phyloP scores from a whole-genome alignment of 305 asterid genomes.

The Rubia balearica region DNA sequence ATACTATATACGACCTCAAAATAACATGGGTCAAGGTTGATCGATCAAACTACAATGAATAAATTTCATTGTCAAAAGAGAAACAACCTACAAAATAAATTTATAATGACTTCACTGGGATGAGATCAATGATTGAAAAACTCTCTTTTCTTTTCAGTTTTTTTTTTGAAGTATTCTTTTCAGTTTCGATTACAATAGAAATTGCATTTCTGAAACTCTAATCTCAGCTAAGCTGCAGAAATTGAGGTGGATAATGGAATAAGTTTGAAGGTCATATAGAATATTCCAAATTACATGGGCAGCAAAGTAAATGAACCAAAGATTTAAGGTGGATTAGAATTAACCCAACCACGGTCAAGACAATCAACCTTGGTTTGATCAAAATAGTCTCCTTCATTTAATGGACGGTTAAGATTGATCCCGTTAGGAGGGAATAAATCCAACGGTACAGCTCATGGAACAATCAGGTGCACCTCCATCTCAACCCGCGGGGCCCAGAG shows the following conservation, averaged over 20 bases:
- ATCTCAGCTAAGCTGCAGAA: too few species aligned
- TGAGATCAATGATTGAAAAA: too few species aligned
- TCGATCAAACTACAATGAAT: too few species aligned
- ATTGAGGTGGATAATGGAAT: neutral
- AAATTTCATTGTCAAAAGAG: too few species aligned
- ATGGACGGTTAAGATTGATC: slow-evolving; percentile 4
- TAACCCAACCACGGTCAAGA: slow-evolving; percentile 7
- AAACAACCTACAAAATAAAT: too few species aligned
- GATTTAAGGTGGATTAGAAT: neutral
- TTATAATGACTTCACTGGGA: too few species aligned
- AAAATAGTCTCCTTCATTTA: neutral
- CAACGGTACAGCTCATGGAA: neutral
- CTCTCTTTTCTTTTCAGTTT: too few species aligned
- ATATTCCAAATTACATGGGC: slow-evolving; percentile 6
- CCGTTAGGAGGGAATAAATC: slow-evolving; percentile 6
- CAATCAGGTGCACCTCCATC: slow-evolving; percentile 3
- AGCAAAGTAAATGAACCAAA: slow-evolving; percentile 1
- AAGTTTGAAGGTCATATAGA: neutral
- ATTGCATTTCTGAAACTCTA: too few species aligned
- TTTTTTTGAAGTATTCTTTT: too few species aligned
- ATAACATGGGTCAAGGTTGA: too few species aligned
- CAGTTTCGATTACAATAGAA: too few species aligned
- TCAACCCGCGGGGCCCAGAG: neutral
- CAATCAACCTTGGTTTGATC: neutral
- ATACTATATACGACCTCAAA: too few species aligned